Evolutionary conservation across 1,284 basidiomycete species (phyloP).

Genomic region (Naganishia albida): DNA sequence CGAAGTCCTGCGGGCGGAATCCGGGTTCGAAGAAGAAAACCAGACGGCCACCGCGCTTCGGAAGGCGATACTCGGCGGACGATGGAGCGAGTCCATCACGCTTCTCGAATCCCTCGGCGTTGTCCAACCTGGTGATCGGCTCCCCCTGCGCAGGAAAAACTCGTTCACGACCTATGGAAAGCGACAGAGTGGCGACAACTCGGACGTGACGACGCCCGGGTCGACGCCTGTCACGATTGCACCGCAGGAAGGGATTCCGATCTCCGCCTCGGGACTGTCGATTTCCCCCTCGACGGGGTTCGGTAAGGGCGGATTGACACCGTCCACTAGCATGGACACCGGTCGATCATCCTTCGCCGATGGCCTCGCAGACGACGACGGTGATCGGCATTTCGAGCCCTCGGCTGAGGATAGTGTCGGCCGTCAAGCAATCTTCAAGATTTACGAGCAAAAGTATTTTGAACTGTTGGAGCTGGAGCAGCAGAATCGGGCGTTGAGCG

Average conservation of each 20-base stretch:
- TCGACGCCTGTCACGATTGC: slow-evolving; percentile 4
- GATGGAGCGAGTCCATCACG: slow-evolving; percentile 78
- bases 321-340: slow-evolving; percentile 2
- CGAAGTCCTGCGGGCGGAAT: slow-evolving; percentile 83
- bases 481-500: slow-evolving; percentile 77
- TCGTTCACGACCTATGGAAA: slow-evolving; percentile 38
- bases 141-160: slow-evolving; percentile 55
- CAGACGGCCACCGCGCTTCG: slow-evolving; percentile 78
- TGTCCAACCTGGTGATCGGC: slow-evolving; percentile 64
- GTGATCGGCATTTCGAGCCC: neutral
- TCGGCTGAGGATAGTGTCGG: slow-evolving; percentile 25
- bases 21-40: slow-evolving; percentile 83
- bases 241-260: slow-evolving; percentile 20
- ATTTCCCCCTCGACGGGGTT: slow-evolving; percentile 6
- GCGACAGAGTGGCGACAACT: slow-evolving; percentile 9
- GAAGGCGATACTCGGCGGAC: slow-evolving; percentile 74
- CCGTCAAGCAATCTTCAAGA: slow-evolving; percentile 79
- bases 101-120: slow-evolving; percentile 70
- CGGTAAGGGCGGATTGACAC: slow-evolving; percentile 7
- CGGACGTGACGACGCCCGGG: slow-evolving; percentile 3
- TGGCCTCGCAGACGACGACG: neutral
- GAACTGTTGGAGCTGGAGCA: slow-evolving; percentile 85
- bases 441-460: slow-evolving; percentile 93
- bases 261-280: slow-evolving; percentile 28
- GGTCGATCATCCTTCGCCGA: neutral